phyloP scores from a whole-genome alignment of 2,329 filamentous ascomycete species.

The Amylocarpus encephaloides region DNA sequence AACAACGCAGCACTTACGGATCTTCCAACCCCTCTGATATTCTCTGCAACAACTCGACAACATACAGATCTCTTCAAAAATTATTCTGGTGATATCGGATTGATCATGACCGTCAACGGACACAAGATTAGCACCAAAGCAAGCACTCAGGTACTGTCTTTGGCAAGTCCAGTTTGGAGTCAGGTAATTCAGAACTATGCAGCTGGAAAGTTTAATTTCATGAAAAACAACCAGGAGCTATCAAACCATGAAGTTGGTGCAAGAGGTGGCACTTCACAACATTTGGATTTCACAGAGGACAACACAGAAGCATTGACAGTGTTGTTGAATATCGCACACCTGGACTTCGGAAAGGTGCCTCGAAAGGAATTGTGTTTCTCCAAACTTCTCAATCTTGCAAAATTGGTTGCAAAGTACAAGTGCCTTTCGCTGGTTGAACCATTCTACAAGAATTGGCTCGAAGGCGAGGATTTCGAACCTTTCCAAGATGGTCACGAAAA shows the following conservation, averaged over 20 bases:
- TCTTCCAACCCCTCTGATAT: too few species aligned
- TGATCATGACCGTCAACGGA: too few species aligned
- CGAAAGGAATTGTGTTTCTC: not conserved
- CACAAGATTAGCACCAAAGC: too few species aligned
- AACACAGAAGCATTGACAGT: not conserved
- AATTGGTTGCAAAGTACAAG: not conserved
- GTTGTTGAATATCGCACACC: slow-evolving; percentile 8
- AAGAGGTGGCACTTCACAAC: not conserved
- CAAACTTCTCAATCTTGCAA: not conserved
- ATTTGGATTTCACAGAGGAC: slow-evolving; percentile 1
- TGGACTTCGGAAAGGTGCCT: slow-evolving; percentile 1
- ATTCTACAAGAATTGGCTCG: not conserved
- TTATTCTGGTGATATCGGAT: too few species aligned
- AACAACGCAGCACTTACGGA: too few species aligned
- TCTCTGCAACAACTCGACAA: too few species aligned
- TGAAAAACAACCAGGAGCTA: not conserved
- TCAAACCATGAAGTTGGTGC: not conserved
- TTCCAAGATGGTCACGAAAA: not conserved
- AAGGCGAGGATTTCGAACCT: not conserved
- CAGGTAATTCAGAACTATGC: not conserved
- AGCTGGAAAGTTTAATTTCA: not conserved
- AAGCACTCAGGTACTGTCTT: not conserved
- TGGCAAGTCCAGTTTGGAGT: not conserved
- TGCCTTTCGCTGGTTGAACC: not conserved
- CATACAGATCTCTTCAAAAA: too few species aligned